Conservation (phyloP, 2,329 filamentous ascomycete species). For the Penicillium griseofulvum region DNA sequence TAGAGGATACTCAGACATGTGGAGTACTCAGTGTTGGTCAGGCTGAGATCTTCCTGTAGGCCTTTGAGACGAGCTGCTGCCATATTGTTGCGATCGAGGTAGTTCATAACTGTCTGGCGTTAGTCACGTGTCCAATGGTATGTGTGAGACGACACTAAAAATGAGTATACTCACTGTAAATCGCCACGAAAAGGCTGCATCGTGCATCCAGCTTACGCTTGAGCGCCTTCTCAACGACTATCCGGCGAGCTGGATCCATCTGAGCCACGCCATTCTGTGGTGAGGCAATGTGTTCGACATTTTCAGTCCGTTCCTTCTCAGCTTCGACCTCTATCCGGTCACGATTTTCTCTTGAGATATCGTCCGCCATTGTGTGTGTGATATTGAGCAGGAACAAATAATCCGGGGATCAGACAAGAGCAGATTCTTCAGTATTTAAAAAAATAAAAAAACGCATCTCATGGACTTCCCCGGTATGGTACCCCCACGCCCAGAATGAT, state of each 20-base stretch:
- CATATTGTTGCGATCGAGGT: slow-evolving; percentile 44
- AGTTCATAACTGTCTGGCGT: slow-evolving; percentile 27
- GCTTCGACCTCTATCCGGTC: slow-evolving; percentile 15
- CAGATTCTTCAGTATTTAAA: slow-evolving; percentile 1
- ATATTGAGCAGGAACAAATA: background rate
- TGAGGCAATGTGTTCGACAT: slow-evolving; percentile 19
- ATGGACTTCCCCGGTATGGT: slow-evolving; percentile 7
- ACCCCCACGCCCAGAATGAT: slow-evolving; percentile 6
- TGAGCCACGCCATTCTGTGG: slow-evolving; percentile 8
- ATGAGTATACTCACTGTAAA: slow-evolving; percentile 14
- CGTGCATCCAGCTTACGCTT: slow-evolving; percentile 29
- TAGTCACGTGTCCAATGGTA: too few relatives aligned
- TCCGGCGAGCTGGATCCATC: slow-evolving; percentile 24
- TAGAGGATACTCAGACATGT: slow-evolving; percentile 46
- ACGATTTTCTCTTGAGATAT: slow-evolving; percentile 17
- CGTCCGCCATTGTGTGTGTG: slow-evolving; percentile 19
- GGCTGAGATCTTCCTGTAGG: slow-evolving; percentile 37
- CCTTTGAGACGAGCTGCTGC: slow-evolving; percentile 42
- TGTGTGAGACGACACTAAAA: too few relatives aligned
- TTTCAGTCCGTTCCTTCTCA: slow-evolving; percentile 20
- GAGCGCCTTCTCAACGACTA: slow-evolving; percentile 25
- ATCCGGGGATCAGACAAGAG: background rate
- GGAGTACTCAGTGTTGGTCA: slow-evolving; percentile 38
- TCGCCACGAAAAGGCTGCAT: slow-evolving; percentile 26
- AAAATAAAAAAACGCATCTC: background rate